Evolutionary conservation across 2,329 filamentous ascomycete species (phyloP), one percentile per base, ranked within the genome.

Genomic region (Pestalotiopsis fici): DNA sequence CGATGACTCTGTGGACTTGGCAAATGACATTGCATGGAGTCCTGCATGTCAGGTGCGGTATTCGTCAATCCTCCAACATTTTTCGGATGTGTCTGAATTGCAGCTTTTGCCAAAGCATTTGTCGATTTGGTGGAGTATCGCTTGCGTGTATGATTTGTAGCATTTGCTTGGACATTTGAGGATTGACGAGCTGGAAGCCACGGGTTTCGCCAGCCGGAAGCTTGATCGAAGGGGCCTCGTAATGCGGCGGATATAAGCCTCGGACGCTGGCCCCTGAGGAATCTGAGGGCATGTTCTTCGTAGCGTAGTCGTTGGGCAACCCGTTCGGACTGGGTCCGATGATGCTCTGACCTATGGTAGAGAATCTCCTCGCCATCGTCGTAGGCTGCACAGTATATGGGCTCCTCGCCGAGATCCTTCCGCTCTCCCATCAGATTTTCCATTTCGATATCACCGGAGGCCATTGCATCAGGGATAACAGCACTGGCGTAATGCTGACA

Each of bases 211-310:
- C 86, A 88, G 25, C 83, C 83, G 2, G 77, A 81, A 54, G 78
- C 73, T 65, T 72, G 76, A 57, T 85, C 82, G 70, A 93, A 91
- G 0, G 91, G 91, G 0, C 91, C 91, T 68, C 80, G 83, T 3
- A 93, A 80, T 5, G 80, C 78, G 6, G 91, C 86, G 13, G 91
- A 91, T 3, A 90, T 75, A 2, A 94, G 81, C 27, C 86, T 73
- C 0, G 90, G 84, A 2, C 83, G 74, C 35, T 83, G 79, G 0
- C 91, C 91, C 6, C 82, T 78, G 47, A 92, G 78, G 71, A 86
- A 93, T 39, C 83, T 82, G 37, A 83, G 78, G 1, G 88, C 91
- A 13, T 90, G 85, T 0, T 81, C 77, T 75, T 92, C 89, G 67
- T 90, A 88, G 68, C 87, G 83, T 25, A 81, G 76, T 28, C 83